Percentiles rank a stretch among this genome's conserved stretches.
phyloP scores from a whole-genome alignment of 176 grass and related monocot species.

The Elaeis guineensis region DNA sequence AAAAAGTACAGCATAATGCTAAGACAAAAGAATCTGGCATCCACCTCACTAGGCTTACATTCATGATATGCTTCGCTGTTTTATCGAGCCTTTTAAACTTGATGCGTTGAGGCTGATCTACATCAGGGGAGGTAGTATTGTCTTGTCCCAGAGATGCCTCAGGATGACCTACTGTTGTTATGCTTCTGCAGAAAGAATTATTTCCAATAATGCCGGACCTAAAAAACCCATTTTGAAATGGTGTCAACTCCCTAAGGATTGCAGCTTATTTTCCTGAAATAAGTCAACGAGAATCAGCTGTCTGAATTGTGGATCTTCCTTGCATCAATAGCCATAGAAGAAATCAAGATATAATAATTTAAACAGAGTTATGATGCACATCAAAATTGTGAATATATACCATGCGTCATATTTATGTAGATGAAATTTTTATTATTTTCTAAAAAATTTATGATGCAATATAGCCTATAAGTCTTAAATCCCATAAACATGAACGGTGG shows the following conservation, averaged over 20 bases:
- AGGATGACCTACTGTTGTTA: conserved; percentile 22
- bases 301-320: no score
- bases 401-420: no score
- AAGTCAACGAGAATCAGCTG: background rate
- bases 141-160: conserved; percentile 34
- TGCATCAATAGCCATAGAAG: no score
- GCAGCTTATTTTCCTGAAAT: background rate
- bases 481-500: no score
- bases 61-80: conserved; percentile 87
- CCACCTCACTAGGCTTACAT: conserved; percentile 30
- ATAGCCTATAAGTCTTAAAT: no score
- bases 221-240: conserved; percentile 3
- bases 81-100: conserved; percentile 96
- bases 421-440: no score
- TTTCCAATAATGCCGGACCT: conserved; percentile 11
- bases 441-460: no score
- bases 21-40: background rate
- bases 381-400: no score
- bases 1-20: no score
- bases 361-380: no score
- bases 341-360: no score
- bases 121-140: conserved; percentile 20
- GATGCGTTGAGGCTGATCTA: conserved; percentile 42
- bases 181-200: conserved; percentile 13
- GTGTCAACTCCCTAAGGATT: background rate